Evolutionary conservation across 345 rosid genomes (phyloP), one percentile per base, ranked within the genome.

Genomic region (Brassica carinata): DNA sequence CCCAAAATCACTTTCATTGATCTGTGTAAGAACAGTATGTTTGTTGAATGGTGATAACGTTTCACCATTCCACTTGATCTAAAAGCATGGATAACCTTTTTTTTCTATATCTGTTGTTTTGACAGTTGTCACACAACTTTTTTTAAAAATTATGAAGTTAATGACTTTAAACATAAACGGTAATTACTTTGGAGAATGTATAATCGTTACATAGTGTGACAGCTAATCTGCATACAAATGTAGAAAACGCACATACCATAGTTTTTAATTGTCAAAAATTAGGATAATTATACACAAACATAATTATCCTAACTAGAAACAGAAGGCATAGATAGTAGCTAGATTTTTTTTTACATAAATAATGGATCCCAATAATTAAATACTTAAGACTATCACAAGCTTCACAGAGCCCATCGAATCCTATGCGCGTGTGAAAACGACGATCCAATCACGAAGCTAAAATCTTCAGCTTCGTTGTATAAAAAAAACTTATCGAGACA

Each of bases 371-470:
- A 68, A 8, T 27, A 59, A 48, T 48, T 30, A 63, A 31, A 27
- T 8, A 53, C 4, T 33, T 17, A 72, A 48, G 7, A 71, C 58
- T 51, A 51, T 36, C 9, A 75, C 15, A 67, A 11, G 61, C 34
- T 70, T 64, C 64, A 43, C 40, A 64, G 23, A 45, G 23, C 10
- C 66, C 73, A 67, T 45, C 84, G 81, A 81, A 81, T 81, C 77
- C 81, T 71, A 81, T 71, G 84, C 74, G 77, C 73, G 77, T 40
- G 69, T 76, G 77, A 40, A 10, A 18, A 1, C 2, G 77, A 81
- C 77, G 83, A 64, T 0, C 81, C 84, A 72, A 71, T 81, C 69
- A 43, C 14, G 33, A 66, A 76, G 58, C 77, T 31, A 19, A 65
- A 55, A 40, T 58, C 64, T 38, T 40, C 64, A 57, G 77, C 80